These are phyloP conservation scores for Naganishia vishniacii DNA, from an alignment of 768 basidiomycete genomes.

Conservation along the genomic window DNA sequence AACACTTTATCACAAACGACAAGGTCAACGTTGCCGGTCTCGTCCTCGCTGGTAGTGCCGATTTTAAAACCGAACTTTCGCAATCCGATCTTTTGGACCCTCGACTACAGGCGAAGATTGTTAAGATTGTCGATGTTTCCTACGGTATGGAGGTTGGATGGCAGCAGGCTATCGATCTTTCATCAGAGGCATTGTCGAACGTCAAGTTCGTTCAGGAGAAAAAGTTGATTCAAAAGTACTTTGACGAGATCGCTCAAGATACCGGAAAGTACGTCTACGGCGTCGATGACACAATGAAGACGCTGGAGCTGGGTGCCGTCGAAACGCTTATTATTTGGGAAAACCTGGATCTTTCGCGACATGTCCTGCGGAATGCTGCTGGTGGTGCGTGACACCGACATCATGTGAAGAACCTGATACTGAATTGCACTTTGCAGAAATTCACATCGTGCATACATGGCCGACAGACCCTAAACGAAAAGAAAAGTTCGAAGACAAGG, in stretches of 20 bases:
- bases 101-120: slow-evolving; percentile 69
- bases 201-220: slow-evolving; percentile 99
- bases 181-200: slow-evolving; percentile 89
- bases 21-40: slow-evolving; percentile 96
- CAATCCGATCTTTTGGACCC: slow-evolving; percentile 94
- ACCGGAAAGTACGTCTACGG: slow-evolving; percentile 96
- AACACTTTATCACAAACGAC: slow-evolving; percentile 95
- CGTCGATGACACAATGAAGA: slow-evolving; percentile 92
- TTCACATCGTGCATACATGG: slow-evolving; percentile 67
- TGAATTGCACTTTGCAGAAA: slow-evolving; percentile 56
- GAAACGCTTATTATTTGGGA: slow-evolving; percentile 99
- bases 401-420: background rate
- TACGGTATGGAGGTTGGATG: slow-evolving; percentile 99
- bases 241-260: slow-evolving; percentile 98
- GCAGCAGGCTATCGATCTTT: slow-evolving; percentile 97
- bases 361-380: slow-evolving; percentile 82
- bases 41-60: slow-evolving; percentile 92
- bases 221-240: slow-evolving; percentile 93
- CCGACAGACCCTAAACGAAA: slow-evolving; percentile 80
- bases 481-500: slow-evolving; percentile 91
- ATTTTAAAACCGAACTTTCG: slow-evolving; percentile 96
- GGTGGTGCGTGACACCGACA: slow-evolving; percentile 58
- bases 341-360: slow-evolving; percentile 84
- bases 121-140: slow-evolving; percentile 97
- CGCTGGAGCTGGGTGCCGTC: slow-evolving; percentile 88